Base-by-base conservation (phyloP, 2,329 filamentous ascomycete genomes). In the Colletotrichum viniferum region DNA sequence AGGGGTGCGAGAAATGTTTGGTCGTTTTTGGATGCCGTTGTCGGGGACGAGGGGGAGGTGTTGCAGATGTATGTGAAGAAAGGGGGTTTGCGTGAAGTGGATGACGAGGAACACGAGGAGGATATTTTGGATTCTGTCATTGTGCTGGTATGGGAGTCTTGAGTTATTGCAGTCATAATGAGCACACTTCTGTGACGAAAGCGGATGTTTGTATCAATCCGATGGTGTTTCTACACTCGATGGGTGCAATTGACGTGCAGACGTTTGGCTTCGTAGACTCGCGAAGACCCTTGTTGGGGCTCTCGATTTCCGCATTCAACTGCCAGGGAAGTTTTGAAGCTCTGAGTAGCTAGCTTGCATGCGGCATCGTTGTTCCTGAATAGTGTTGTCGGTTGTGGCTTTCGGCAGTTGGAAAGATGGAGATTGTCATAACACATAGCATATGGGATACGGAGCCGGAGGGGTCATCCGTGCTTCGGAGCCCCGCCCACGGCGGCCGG, bases 21-120 rank as follows among this genome's bases (percentile, higher is more conserved):
- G 86, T 77, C 75, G 36, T 78, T 89, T 70, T 71, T 87, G 56
- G 86, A 89, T 77, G 82, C 85, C 13, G 80, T 80, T 5, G 77
- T 81, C 2, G 81, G 81, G 4, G 77, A 81, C 3, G 78, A 82
- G 21, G 85, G 86, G 10, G 81, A 83, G 56, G 84, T 88, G 4
- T 86, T 86, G 86, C 87, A 89, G 81, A 86, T 85, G 0, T 89
- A 89, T 58, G 79, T 87, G 21, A 87, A 86, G 68, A 81, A 66
- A 26, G 36, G 66, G 12, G 74, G 74, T 24, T 61, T 36, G 7
- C 32, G 56, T 4, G 71, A 61, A 16, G 61, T 61, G 32, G 66
- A 69, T n/a, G 58, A 69, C 4, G 73, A 62, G 32, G 71, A 71
- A 43, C 80, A 79, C 69, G 48, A 70, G 21, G 75, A 58, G 80